Base-by-base conservation (phyloP, 1,284 basidiomycete species). In the Phylloboletellus chloephorus region DNA sequence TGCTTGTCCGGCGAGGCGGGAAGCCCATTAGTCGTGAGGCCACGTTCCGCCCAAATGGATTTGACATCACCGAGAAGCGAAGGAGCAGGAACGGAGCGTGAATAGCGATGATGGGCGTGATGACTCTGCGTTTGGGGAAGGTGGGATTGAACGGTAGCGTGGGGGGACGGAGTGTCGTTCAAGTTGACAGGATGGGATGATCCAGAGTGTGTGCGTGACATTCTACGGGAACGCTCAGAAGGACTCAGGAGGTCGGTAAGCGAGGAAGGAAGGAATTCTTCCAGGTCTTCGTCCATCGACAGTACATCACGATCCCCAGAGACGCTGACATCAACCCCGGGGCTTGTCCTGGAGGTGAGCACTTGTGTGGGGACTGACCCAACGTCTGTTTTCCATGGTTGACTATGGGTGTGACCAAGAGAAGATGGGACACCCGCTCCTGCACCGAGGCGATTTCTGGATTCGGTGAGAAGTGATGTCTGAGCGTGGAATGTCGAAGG, bases 201-300 rank as follows among this genome's bases (percentile, higher is more conserved):
- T 37, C 66, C 69, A 17, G 75, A 74, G 39, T 76, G 76, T 12
- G 76, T 79, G 37, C 85, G 75, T 13, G 83, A 87, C 75, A 89
- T 79, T 33, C 89, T 68, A 30, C 90, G 71, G 23, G 78, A 82
- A 39, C 75, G 69, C 62, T 95, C 92, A 47, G 83, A 85, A 0
- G 88, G 88, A 0, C 89, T 94, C 31, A 95, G 68, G 12, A 95
- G 69, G 47, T 94, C 90, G n/a, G 79, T 87, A 36, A 95, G 66
- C 7, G 83, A 88, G 39, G 86, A 83, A 0, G 91, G 91, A 20
- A 95, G 61, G 57, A 94, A 85, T 44, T 91, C 90, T 56, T 96
- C 91, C 39, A 88, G 64, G 51, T 90, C 85, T 31, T 82, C 87
- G 40, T 84, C 82, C 19, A 78, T 78, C 0, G 77, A 76, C 0